These are phyloP conservation scores for Sporothrix dimorphospora DNA, from an alignment of 2,329 filamentous ascomycete species.

Conservation along the genomic window DNA sequence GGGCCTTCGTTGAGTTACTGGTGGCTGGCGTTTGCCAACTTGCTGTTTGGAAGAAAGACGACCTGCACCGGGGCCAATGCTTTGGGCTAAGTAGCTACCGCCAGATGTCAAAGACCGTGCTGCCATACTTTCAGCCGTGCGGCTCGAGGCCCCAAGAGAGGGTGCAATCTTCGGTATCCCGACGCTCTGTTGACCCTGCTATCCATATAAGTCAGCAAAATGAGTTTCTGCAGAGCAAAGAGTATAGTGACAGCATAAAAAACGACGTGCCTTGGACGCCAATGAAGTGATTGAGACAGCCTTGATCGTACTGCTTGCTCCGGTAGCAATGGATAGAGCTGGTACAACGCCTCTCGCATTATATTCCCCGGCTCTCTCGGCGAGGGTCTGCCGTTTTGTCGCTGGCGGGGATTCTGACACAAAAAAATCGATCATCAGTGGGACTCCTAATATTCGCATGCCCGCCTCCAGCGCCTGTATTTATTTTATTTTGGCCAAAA, in stretches of 20 bases:
- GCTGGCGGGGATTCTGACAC: conserved; percentile 59
- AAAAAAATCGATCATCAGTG: background rate
- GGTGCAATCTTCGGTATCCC: conserved; percentile 8
- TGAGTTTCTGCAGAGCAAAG: no score
- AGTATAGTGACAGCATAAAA: background rate
- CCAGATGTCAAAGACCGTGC: conserved; percentile 31
- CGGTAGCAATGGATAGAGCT: background rate
- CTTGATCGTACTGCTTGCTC: conserved; percentile 48
- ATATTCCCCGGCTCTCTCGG: conserved; percentile 59
- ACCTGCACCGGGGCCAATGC: conserved; percentile 57
- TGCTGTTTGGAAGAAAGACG: conserved; percentile 53
- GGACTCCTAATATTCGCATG: no score
- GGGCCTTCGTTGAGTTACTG: conserved; percentile 47
- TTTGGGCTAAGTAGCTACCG: conserved; percentile 58
- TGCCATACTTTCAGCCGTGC: conserved; percentile 39
- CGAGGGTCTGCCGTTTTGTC: conserved; percentile 63
- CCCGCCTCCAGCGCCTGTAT: background rate
- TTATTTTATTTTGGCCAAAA: background rate
- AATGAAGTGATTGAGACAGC: conserved; percentile 40
- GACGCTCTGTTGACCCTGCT: background rate
- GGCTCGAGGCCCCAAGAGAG: conserved; percentile 33
- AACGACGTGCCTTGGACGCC: conserved; percentile 24
- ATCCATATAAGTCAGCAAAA: background rate
- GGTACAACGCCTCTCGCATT: conserved; percentile 44
- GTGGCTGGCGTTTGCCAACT: conserved; percentile 48